Percentiles rank a stretch among this genome's conserved stretches.
phyloP scores from a whole-genome alignment of 495 filamentous ascomycete species.

The Gamarada debralockiae region DNA sequence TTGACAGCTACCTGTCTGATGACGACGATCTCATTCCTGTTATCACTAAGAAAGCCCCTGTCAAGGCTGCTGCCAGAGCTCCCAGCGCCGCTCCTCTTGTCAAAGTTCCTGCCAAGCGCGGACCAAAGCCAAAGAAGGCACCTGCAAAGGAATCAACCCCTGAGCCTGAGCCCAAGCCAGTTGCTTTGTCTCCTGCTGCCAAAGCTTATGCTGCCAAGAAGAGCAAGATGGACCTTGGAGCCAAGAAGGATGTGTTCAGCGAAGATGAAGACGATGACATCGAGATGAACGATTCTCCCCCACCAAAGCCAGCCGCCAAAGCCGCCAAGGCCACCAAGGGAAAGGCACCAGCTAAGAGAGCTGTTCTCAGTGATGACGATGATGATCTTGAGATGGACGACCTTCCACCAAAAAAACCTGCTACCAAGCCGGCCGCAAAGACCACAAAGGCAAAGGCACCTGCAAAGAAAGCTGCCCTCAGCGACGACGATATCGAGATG shows the following conservation, averaged over 20 bases:
- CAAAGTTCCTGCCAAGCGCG: conserved; percentile 26
- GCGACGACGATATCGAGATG: conserved; percentile 37
- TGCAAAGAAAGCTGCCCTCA: conserved; percentile 31
- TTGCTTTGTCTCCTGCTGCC: conserved; percentile 65
- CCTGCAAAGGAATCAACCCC: conserved; percentile 26
- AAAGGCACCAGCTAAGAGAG: conserved; percentile 27
- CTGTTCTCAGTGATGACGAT: conserved; percentile 21
- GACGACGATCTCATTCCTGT: conserved; percentile 44
- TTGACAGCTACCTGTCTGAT: conserved; percentile 59
- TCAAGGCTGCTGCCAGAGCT: conserved; percentile 19
- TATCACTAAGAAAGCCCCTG: conserved; percentile 30
- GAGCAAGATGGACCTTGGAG: conserved; percentile 37
- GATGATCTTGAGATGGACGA: conserved; percentile 35
- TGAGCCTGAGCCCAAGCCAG: conserved; percentile 37
- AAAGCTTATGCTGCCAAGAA: conserved; percentile 80
- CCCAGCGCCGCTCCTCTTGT: conserved; percentile 12
- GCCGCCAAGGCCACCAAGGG: conserved; percentile 36
- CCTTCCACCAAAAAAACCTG: conserved; percentile 37
- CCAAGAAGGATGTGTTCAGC: conserved; percentile 34
- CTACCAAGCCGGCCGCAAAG: conserved; percentile 75
- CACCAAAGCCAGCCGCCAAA: conserved; percentile 31
- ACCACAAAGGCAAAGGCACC: conserved; percentile 44
- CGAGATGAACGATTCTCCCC: conserved; percentile 35
- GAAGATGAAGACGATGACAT: conserved; percentile 43
- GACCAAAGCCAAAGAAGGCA: conserved; percentile 31